phyloP scores from a whole-genome alignment of 1,139 yeast species.

The Geotrichum cucujoidarum region DNA sequence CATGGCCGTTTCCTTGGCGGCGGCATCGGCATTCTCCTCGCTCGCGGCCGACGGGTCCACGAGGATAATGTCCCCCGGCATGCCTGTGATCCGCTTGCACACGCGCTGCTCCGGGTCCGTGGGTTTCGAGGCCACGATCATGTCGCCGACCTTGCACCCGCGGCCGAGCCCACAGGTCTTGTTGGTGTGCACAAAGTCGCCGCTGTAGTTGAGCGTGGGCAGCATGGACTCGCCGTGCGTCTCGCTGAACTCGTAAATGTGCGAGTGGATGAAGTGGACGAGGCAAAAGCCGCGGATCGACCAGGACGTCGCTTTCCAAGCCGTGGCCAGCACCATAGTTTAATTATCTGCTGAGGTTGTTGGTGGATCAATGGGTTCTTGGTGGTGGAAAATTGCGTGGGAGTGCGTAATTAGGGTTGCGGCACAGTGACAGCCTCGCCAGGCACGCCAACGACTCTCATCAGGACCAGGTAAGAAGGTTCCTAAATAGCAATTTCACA shows the following conservation, averaged over 20 bases:
- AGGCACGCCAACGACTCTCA: no score
- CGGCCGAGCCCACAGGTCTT: slow-evolving; percentile 58
- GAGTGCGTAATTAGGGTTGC: no score
- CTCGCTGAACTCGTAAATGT: slow-evolving; percentile 70
- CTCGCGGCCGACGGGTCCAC: slow-evolving; percentile 55
- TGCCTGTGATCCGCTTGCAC: slow-evolving; percentile 88
- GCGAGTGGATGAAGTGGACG: slow-evolving; percentile 61
- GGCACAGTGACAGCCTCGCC: no score
- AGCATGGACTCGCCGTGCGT: slow-evolving; percentile 94
- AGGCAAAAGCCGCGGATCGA: slow-evolving; percentile 59
- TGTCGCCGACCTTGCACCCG: slow-evolving; percentile 69
- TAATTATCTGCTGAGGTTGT: no score
- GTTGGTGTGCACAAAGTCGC: slow-evolving; percentile 77
- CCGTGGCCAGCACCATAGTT: neutral
- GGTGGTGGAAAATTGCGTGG: no score
- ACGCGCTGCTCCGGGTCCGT: slow-evolving; percentile 82
- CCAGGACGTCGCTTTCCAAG: slow-evolving; percentile 25
- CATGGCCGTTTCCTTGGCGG: no score
- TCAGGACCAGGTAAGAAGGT: no score
- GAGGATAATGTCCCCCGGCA: slow-evolving; percentile 86
- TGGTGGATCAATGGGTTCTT: no score
- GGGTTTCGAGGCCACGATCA: slow-evolving; percentile 84
- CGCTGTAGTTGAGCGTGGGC: slow-evolving; percentile 71
- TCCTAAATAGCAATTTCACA: no score
- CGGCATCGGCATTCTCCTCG: slow-evolving; percentile 29